Percentiles rank a stretch among this genome's conserved stretches.
Evolutionary conservation across 2,329 filamentous ascomycete species (phyloP).

Genomic region (Aspergillus hortae): DNA sequence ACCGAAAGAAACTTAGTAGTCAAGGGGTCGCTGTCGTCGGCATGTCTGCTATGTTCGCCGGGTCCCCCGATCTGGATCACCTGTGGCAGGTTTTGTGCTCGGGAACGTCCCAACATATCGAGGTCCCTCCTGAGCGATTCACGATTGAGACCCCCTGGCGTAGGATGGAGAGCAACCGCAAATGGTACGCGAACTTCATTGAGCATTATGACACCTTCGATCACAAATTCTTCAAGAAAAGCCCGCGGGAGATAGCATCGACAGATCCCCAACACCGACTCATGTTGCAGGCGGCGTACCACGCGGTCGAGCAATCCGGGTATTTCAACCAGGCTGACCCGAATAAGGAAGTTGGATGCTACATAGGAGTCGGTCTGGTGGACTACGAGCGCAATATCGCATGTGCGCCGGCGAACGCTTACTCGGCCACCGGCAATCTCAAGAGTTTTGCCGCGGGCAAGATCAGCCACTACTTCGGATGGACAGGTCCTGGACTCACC

Average conservation of each 20-base stretch:
- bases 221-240: slow-evolving; percentile 28
- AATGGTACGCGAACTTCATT: slow-evolving; percentile 13
- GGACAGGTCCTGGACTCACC: slow-evolving; percentile 28
- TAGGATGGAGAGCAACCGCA: too few relatives aligned
- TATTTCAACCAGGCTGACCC: slow-evolving; percentile 13
- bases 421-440: slow-evolving; percentile 15
- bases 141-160: too few relatives aligned
- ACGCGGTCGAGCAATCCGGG: slow-evolving; percentile 28
- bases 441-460: slow-evolving; percentile 19
- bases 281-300: slow-evolving; percentile 24
- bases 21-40: too few relatives aligned
- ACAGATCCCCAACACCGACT: slow-evolving; percentile 30
- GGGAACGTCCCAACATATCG: too few relatives aligned
- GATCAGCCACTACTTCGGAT: slow-evolving; percentile 43
- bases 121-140: too few relatives aligned
- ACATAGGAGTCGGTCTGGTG: slow-evolving; percentile 18
- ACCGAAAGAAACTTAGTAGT: too few relatives aligned
- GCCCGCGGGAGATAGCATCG: slow-evolving; percentile 18
- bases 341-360: slow-evolving; percentile 21
- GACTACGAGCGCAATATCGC: slow-evolving; percentile 28
- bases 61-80: too few relatives aligned
- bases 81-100: too few relatives aligned
- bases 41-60: too few relatives aligned
- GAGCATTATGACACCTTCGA: slow-evolving; percentile 21
- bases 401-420: slow-evolving; percentile 25